Conservation (phyloP, 306 rosid species). For the Begonia peltatifolia region DNA sequence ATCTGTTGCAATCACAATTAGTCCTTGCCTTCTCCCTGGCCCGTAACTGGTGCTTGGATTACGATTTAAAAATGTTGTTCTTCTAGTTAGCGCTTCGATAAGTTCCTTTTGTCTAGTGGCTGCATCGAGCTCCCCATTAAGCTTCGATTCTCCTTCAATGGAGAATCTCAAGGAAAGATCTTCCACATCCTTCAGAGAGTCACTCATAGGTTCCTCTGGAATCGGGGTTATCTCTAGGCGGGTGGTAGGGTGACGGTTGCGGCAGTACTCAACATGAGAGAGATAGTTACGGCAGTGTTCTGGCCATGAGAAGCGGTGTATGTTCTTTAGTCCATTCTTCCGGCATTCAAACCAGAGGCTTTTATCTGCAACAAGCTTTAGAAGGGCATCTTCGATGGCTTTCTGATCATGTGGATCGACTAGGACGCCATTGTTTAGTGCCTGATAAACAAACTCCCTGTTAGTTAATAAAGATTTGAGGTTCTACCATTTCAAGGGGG, state of each 20-base stretch:
- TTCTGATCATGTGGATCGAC: slow-evolving; percentile 76
- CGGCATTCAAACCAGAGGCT: slow-evolving; percentile 71
- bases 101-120: slow-evolving; percentile 58
- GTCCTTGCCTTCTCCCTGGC: slow-evolving; percentile 58
- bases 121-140: slow-evolving; percentile 33
- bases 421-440: slow-evolving; percentile 59
- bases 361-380: slow-evolving; percentile 66
- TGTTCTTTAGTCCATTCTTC: slow-evolving; percentile 59
- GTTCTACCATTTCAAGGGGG: too few species aligned
- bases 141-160: slow-evolving; percentile 41
- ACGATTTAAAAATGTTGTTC: slow-evolving; percentile 25
- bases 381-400: slow-evolving; percentile 63
- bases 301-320: slow-evolving; percentile 74
- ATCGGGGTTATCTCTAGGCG: slow-evolving; percentile 43
- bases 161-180: slow-evolving; percentile 70
- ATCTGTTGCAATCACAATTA: slow-evolving; percentile 49
- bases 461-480: not conserved
- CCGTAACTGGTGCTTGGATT: slow-evolving; percentile 25
- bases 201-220: slow-evolving; percentile 66
- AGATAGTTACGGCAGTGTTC: slow-evolving; percentile 80
- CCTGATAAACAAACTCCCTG: slow-evolving; percentile 18
- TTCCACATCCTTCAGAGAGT: slow-evolving; percentile 58
- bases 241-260: slow-evolving; percentile 42
- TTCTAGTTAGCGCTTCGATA: slow-evolving; percentile 47
- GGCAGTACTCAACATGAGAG: slow-evolving; percentile 53